Evolutionary conservation across 1,284 basidiomycete genomes (phyloP), one percentile per base, ranked within the genome.

Genomic region (Sporisorium iseilematis-ciliati): DNA sequence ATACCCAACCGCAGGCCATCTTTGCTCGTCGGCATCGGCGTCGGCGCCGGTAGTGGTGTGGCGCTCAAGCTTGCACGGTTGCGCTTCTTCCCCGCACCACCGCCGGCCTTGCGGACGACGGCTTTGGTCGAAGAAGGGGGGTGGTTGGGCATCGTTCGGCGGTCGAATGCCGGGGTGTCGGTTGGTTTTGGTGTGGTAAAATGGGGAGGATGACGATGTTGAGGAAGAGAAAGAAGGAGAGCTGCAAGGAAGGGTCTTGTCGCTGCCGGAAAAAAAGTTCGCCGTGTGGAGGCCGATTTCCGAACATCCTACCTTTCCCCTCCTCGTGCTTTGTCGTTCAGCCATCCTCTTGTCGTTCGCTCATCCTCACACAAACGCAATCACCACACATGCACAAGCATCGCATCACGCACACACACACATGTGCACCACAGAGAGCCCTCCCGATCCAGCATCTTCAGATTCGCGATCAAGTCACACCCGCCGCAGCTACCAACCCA

Each of bases 21-120:
- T 25, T 53, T 48, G 10, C 21, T 7, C 52, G 4, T 18, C 4
- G 16, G n/a, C 10, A n/a, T 16, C 18, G 12, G 29, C 12, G 18
- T 21, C 20, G 23, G 3, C 12, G 41, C 26, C 5, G 29, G 2
- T 10, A 20, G 7, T 3, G 41, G 14, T 7, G 54, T 6, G 16
- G 42, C 31, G 20, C 16, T 25, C 7, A 35, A 2, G 8, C 33
- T 11, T n/a, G 43, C 21, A 25, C 29, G 55, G 14, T 62, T 55
- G 11, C 59, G 59, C 35, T 62, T 62, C 59, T 55, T 62, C 1
- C 35, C n/a, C n/a, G n/a, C n/a, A n/a, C n/a, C n/a, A n/a, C n/a
- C n/a, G n/a, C n/a, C 51, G 3, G 7, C 33, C 10, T 29, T 35
- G 2, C 29, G 31, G 2, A 20, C 10, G 20, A 31, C 14, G 11